Evolutionary conservation across 257 asterid species (phyloP).

Genomic region (Solanum neorickii): DNA sequence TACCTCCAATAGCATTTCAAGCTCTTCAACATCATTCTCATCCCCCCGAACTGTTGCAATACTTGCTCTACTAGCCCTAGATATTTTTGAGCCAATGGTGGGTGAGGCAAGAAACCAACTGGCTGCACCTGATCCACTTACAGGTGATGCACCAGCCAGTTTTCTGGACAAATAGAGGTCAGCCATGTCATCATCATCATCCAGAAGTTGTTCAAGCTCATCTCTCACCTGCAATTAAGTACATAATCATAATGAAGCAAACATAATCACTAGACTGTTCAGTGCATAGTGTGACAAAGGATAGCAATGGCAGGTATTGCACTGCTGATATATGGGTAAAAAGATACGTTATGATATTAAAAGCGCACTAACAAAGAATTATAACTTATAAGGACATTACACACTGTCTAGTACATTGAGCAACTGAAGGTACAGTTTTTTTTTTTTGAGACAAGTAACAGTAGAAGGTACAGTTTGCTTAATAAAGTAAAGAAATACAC

Average conservation of each 20-base stretch:
- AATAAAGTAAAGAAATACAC: neutral
- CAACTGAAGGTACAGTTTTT: neutral
- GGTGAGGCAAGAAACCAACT: slow-evolving; percentile 72
- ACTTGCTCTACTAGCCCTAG: slow-evolving; percentile 83
- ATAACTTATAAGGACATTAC: neutral
- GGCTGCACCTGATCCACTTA: slow-evolving; percentile 73
- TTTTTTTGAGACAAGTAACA: too few relatives aligned
- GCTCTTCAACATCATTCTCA: slow-evolving; percentile 85
- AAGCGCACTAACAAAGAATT: neutral
- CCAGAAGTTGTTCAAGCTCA: slow-evolving; percentile 95
- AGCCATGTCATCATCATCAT: slow-evolving; percentile 95
- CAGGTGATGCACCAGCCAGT: slow-evolving; percentile 57
- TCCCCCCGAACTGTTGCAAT: slow-evolving; percentile 76
- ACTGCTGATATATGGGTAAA: neutral
- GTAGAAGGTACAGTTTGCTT: neutral
- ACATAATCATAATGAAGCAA: neutral
- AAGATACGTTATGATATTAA: neutral
- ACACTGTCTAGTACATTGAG: neutral
- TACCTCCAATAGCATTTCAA: slow-evolving; percentile 95
- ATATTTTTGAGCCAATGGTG: slow-evolving; percentile 76
- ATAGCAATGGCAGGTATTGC: neutral
- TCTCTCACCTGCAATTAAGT: slow-evolving; percentile 65
- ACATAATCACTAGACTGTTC: neutral
- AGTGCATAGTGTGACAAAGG: neutral
- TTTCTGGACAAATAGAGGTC: slow-evolving; percentile 91